Evolutionary conservation across 2,329 filamentous ascomycete species (phyloP).

Genomic region (Diaporthe ilicicola): DNA sequence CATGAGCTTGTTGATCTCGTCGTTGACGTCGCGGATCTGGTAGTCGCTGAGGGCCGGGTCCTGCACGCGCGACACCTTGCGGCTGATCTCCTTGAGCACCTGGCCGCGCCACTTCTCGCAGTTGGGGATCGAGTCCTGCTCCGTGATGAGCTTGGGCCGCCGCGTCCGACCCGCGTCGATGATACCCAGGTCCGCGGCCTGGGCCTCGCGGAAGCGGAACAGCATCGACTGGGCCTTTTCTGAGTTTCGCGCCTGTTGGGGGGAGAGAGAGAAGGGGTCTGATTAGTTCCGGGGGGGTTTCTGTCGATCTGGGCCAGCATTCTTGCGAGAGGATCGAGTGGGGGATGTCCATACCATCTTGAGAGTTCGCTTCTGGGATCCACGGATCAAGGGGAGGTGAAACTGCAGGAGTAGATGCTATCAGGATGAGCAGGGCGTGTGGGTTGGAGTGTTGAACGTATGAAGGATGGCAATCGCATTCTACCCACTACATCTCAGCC

Average conservation of each 20-base stretch:
- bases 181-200: slow-evolving; percentile 95
- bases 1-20: slow-evolving; percentile 99
- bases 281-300: slow-evolving; percentile 8
- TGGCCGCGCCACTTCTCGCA: slow-evolving; percentile 99
- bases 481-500: slow-evolving; percentile 11
- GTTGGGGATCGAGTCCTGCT: slow-evolving; percentile 81
- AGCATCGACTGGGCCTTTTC: slow-evolving; percentile 99
- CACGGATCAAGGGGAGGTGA: background rate
- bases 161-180: slow-evolving; percentile 91
- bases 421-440: background rate
- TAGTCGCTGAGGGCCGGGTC: slow-evolving; percentile 91
- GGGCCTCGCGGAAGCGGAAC: slow-evolving; percentile 97
- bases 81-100: slow-evolving; percentile 94
- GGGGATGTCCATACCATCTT: slow-evolving; percentile 33
- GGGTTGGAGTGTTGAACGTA: background rate
- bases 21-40: slow-evolving; percentile 96
- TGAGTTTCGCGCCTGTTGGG: slow-evolving; percentile 83
- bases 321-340: background rate
- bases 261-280: slow-evolving; percentile 13
- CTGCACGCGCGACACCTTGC: slow-evolving; percentile 96
- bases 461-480: background rate
- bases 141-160: slow-evolving; percentile 89
- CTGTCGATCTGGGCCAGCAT: background rate
- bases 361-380: background rate
- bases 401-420: background rate